Evolutionary conservation across 192 early-diverging fungal species (phyloP), one percentile per base, ranked within the genome.

Genomic region (Helicostylum pulchrum): DNA sequence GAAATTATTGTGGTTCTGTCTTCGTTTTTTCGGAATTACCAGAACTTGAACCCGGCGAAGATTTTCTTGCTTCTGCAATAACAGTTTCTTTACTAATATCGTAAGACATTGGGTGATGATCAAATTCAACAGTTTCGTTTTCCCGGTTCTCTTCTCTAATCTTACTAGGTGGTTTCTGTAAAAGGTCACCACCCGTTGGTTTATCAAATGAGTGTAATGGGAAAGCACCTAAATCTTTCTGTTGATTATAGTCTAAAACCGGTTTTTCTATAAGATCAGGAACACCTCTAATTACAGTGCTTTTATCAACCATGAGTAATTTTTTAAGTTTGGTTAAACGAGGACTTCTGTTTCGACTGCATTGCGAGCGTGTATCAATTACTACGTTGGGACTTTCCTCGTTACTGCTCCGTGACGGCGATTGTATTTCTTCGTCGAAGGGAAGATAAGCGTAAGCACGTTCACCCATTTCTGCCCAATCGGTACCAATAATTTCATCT

Each of bases 401-500:
- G n/a, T 59, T 36, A 45, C 39, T 43, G 23, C 57, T 59, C 11
- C 36, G 57, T 23, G 32, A 21, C 2, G 57, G 39, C 7, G 32
- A 45, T 12, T 45, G 19, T 15, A 20, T 2, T 14, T 54, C 61
- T 55, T 70, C 61, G 12, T 70, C 53, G 26, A 66, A 36, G 0
- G 64, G 69, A n/a, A 77, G 23, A 51, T 79, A 79, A 9, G 68
- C 85, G 42, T 90, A 90, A 8, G 87, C 82, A 39, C 72, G 62
- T 76, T 94, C 92, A 49, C 94, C 93, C 83, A 95, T 91, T 76
- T 94, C 86, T 17, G 90, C 73, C 59, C 85, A 71, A 71, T 97
- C 93, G 2, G 86, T 80, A 20, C 94, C 94, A 7, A 89, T 70
- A 32, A 83, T 76, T 68, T 87, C 86, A 66, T 86, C 87, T 55